These are phyloP conservation scores for Cylindrotheca closterium DNA, from an alignment of 108 stramenopile species.

Conservation along the genomic window DNA sequence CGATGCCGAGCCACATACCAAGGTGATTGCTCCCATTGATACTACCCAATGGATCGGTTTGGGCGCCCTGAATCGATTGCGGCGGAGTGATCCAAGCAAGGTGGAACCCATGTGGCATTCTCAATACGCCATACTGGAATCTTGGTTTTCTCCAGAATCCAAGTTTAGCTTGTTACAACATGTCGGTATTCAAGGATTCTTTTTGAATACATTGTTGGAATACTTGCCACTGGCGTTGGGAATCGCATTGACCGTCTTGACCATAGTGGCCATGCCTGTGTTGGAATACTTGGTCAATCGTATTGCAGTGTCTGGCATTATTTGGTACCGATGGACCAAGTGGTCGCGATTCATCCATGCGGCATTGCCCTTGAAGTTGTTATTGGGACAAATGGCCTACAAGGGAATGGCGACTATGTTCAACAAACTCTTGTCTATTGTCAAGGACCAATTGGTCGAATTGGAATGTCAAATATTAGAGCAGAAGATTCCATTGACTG, in stretches of 20 bases:
- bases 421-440: conserved; percentile 38
- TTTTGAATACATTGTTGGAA: conserved; percentile 61
- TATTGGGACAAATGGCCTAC: conserved; percentile 67
- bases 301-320: conserved; percentile 50
- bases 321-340: conserved; percentile 67
- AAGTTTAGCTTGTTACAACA: conserved; percentile 67
- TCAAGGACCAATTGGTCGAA: conserved; percentile 70
- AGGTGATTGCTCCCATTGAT: conserved; percentile 72
- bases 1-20: conserved; percentile 75
- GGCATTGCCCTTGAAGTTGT: conserved; percentile 80
- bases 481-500: conserved; percentile 67
- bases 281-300: conserved; percentile 54
- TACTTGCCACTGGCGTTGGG: conserved; percentile 40
- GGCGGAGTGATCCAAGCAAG: conserved; percentile 83
- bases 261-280: conserved; percentile 50
- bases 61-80: conserved; percentile 70
- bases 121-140: conserved; percentile 61
- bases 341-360: conserved; percentile 78
- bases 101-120: conserved; percentile 90
- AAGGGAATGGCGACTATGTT: conserved; percentile 50
- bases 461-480: conserved; percentile 76
- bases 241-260: conserved; percentile 22
- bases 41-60: conserved; percentile 75
- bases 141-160: conserved; percentile 72
- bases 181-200: conserved; percentile 57